Base-by-base conservation (phyloP, 257 asterid genomes). In the Capsicum rhomboideum region DNA sequence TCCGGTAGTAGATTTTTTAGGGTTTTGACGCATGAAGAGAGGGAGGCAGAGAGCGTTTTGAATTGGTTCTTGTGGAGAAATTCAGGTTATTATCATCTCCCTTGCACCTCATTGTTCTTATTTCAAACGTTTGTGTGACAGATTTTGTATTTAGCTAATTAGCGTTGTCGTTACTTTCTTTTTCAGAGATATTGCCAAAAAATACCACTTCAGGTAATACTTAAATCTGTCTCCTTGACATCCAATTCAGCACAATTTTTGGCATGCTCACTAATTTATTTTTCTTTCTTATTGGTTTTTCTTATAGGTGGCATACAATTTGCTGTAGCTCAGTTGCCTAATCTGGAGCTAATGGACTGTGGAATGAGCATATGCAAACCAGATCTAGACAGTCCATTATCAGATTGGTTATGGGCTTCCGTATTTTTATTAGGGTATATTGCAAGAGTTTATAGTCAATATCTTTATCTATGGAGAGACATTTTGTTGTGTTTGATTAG, bases 301-400 rank as follows among this genome's bases (percentile, higher is more conserved):
- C 64, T 72, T 66, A 17, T 85, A 97, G 99, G 99, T 85, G 99
- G 99, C 84, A 93, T 97, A 87, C 99, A 97, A 71, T 97, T 97
- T 85, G 99, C 98, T 49, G 86, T 95, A 67, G 99, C 98, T 52
- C n/a, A n/a, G n/a, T n/a, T n/a, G n/a, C n/a, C n/a, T n/a, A n/a
- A n/a, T n/a, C n/a, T n/a, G n/a, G n/a, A 97, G 84, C 90, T 95
- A 50, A 84, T 97, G 97, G 99, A 97, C 87, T 97, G 99, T 89
- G 99, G 99, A 85, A 93, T 94, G 99, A 91, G 94, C 55, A 71
- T 97, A 82, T 89, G 94, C 49, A 93, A 93, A 88, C 93, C 97
- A 10, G 86, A 91, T 88, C 85, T 89, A 0, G 89, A 87, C 83
- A 79, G 67, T 16, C 83, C 89, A 85, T n/a, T n/a, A n/a, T n/a